Evolutionary conservation across 805 yeast species (phyloP).

Genomic region (Candida sithepensis): DNA sequence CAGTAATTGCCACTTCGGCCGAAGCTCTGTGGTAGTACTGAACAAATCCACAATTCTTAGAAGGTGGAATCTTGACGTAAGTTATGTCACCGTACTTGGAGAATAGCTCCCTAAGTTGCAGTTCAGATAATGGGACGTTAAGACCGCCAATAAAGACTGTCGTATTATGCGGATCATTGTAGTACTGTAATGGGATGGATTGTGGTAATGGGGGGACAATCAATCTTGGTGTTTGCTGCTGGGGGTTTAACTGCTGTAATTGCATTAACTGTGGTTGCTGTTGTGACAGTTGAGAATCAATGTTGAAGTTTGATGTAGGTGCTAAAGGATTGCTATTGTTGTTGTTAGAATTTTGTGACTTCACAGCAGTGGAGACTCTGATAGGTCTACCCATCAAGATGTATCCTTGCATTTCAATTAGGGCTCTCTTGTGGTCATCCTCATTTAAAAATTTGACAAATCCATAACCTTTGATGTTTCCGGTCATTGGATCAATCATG

Average conservation of each 20-base stretch:
- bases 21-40: conserved; percentile 73
- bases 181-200: conserved; percentile 52
- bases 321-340: neutral
- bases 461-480: conserved; percentile 80
- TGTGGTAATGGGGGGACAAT: conserved; percentile 27
- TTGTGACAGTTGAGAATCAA: neutral
- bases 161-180: conserved; percentile 72
- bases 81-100: conserved; percentile 70
- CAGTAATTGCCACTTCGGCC: conserved; percentile 81
- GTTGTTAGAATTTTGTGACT: conserved; percentile 17
- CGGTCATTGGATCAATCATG: conserved; percentile 69
- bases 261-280: conserved; percentile 1
- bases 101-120: conserved; percentile 58
- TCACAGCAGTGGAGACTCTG: conserved; percentile 67
- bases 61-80: conserved; percentile 76
- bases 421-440: conserved; percentile 66
- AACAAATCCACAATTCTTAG: conserved; percentile 79
- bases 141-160: conserved; percentile 79
- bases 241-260: conserved; percentile 13
- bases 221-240: conserved; percentile 11
- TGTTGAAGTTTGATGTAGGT: neutral
- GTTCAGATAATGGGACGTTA: conserved; percentile 53
- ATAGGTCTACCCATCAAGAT: conserved; percentile 71
- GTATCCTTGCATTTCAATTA: conserved; percentile 79
- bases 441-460: conserved; percentile 73